Evolutionary conservation across 257 asterid species (phyloP).

Genomic region (Galeopsis tetrahit): DNA sequence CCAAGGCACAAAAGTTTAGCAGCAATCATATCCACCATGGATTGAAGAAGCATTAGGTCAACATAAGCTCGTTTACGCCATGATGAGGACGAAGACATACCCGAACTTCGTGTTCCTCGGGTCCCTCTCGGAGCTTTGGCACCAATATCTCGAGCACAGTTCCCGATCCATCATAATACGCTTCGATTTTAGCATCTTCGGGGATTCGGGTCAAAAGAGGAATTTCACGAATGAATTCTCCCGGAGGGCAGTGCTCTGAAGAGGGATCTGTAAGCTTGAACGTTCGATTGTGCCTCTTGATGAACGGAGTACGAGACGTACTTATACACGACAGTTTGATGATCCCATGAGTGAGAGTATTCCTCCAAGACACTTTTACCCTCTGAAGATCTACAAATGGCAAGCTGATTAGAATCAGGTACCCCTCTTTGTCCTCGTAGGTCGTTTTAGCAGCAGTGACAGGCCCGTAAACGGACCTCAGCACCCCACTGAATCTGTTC

Average conservation of each 20-base stretch:
- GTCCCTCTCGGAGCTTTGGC: slow-evolving; percentile 77
- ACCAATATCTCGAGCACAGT: slow-evolving; percentile 83
- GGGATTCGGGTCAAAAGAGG: slow-evolving; percentile 87
- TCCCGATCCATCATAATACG: slow-evolving; percentile 82
- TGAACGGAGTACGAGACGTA: slow-evolving; percentile 64
- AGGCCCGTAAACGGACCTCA: slow-evolving; percentile 73
- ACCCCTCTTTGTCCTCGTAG: slow-evolving; percentile 81
- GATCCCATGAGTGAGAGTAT: slow-evolving; percentile 74
- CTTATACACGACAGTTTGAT: slow-evolving; percentile 80
- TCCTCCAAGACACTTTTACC: slow-evolving; percentile 94
- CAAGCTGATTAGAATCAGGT: slow-evolving; percentile 68
- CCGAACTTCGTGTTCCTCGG: slow-evolving; percentile 91
- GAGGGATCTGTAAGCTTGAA: slow-evolving; percentile 71
- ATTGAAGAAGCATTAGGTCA: slow-evolving; percentile 46
- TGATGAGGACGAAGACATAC: slow-evolving; percentile 89
- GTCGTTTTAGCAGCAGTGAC: slow-evolving; percentile 86
- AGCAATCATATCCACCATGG: background rate
- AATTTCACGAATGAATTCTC: slow-evolving; percentile 88
- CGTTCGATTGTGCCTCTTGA: slow-evolving; percentile 82
- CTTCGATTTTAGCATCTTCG: slow-evolving; percentile 87
- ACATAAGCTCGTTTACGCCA: slow-evolving; percentile 67
- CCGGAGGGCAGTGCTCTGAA: slow-evolving; percentile 91
- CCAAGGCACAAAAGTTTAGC: slow-evolving; percentile 28
- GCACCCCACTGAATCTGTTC: slow-evolving; percentile 68
- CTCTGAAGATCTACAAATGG: slow-evolving; percentile 87